These are phyloP conservation scores for Meyerozyma smithsonii DNA, from an alignment of 1,139 yeast species.

Conservation along the genomic window DNA sequence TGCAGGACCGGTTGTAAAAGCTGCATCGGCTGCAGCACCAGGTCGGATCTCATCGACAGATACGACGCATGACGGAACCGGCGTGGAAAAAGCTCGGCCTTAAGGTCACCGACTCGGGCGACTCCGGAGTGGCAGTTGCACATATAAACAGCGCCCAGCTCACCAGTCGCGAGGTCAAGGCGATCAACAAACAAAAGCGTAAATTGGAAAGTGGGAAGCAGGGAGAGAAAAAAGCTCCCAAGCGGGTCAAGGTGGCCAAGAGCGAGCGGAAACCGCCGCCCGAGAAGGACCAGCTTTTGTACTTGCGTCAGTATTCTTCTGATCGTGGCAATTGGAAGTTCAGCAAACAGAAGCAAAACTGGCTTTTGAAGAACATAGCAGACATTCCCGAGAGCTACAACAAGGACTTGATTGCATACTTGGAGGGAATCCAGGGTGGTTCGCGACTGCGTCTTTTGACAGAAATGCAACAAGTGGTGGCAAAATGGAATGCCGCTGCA, in stretches of 20 bases:
- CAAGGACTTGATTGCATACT: constrained; percentile 50
- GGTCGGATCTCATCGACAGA: too few relatives aligned
- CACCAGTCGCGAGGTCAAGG: constrained; percentile 44
- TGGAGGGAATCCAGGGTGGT: constrained; percentile 73
- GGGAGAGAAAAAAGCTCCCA: constrained; percentile 54
- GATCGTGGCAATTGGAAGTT: constrained; percentile 79
- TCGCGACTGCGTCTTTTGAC: constrained; percentile 54
- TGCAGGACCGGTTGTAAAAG: too few relatives aligned
- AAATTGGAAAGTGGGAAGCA: constrained; percentile 18
- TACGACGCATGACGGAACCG: constrained; percentile 42
- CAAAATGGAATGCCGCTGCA: constrained; percentile 54
- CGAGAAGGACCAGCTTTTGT: constrained; percentile 75
- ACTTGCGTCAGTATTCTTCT: constrained; percentile 59
- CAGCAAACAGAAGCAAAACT: constrained; percentile 89
- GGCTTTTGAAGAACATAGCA: constrained; percentile 73
- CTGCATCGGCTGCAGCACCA: too few relatives aligned
- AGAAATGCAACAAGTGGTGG: constrained; percentile 45
- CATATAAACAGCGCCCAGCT: constrained; percentile 44
- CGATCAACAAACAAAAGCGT: constrained; percentile 32
- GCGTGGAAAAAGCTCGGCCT: constrained; percentile 91
- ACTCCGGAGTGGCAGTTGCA: constrained; percentile 35
- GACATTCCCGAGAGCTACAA: constrained; percentile 54
- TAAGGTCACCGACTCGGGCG: constrained; percentile 46
- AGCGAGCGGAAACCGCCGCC: constrained; percentile 71
- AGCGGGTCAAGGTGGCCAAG: constrained; percentile 72